Percentiles rank a stretch among this genome's conserved stretches.
Evolutionary conservation across 768 basidiomycete genomes (phyloP).

Genomic region (Phylloporus sp.): DNA sequence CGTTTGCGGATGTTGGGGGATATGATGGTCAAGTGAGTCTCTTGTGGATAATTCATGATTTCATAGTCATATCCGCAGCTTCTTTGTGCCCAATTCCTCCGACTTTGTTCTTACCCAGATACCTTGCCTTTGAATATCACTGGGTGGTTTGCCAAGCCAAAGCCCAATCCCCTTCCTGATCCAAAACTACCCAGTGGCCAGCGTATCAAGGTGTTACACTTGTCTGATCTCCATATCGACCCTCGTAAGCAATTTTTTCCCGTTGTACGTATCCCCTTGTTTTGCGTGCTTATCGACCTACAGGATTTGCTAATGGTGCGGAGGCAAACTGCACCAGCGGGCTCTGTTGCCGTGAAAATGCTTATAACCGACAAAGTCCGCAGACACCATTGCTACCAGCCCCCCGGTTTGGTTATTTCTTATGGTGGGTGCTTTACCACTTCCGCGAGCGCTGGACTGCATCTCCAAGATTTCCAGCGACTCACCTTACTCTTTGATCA

Average conservation of each 20-base stretch:
- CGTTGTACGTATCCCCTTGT: background rate
- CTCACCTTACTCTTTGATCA: constrained; percentile 53
- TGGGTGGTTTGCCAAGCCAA: constrained; percentile 72
- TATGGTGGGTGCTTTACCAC: constrained; percentile 38
- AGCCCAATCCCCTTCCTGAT: constrained; percentile 61
- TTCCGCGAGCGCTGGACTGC: background rate
- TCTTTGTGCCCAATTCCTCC: constrained; percentile 56
- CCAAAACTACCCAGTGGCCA: constrained; percentile 57
- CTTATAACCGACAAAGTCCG: constrained; percentile 46
- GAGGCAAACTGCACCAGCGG: constrained; percentile 70
- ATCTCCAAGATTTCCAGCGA: constrained; percentile 39
- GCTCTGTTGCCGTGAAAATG: constrained; percentile 59
- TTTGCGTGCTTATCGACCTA: background rate
- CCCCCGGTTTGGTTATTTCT: constrained; percentile 62
- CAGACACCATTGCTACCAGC: constrained; percentile 51
- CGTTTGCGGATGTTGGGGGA: constrained; percentile 66
- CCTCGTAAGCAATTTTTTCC: constrained; percentile 42
- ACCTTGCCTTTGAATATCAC: constrained; percentile 59
- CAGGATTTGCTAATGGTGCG: constrained; percentile 63
- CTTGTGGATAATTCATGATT: background rate
- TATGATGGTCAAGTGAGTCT: constrained; percentile 62
- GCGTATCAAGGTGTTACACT: constrained; percentile 64
- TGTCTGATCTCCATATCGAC: constrained; percentile 77
- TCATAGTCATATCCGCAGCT: constrained; percentile 31
- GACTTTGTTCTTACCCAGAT: constrained; percentile 50